Base-by-base conservation (phyloP, 2,329 filamentous ascomycete genomes). In the Beauveria sp. region DNA sequence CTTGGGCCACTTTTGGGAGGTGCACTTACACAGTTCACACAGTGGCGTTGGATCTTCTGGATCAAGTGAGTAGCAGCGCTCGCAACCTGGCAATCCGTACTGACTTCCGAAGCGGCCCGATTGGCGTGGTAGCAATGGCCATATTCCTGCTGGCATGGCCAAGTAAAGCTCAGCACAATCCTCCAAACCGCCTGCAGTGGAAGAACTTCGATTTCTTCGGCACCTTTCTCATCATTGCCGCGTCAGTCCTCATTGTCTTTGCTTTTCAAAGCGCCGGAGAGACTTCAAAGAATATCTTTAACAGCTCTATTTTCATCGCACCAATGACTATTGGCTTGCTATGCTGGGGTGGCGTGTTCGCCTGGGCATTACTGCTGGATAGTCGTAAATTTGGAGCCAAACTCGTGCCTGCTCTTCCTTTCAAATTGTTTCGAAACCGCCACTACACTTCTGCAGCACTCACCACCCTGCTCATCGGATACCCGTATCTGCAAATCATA, bases 41-140 rank as follows among this genome's bases (percentile, higher is more conserved):
- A 70, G 10, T 84, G 81, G 81, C 70, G 79, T 63, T 83, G 80
- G 77, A 74, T 84, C 2, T 85, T 85, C 68, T 84, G 80, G 79
- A 80, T 85, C 67, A 85, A 85, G 80, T 71, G 22, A 85, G 80
- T 70, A 26, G 18, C 26, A 30, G 16, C 26, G n/a, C 37, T 10
- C 5, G 3, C 12, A 59, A 67, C 69, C 54, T 69, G 47, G 5
- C 24, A 12, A 24, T 24, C 9, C 5, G 16, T 30, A 28, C 53
- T 56, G 18, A 62, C 46, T 46, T 20, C 8, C 14, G 10, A 2
- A 84, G 81, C 66, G 80, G 78, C 2, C 82, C 83, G 1, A 71
- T 84, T 14, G 80, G 81, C 1, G 67, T 70, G 44, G 63, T 77
- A 1, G 79, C 83, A 2, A 68, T 82, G 22, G 54, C 73, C 8